A percentile compares a stretch with the other conserved stretches of the same genome.
These are phyloP conservation scores for Lichtheimia ramosa DNA, from an alignment of 371 early-diverging fungal species.

Conservation along the genomic window DNA sequence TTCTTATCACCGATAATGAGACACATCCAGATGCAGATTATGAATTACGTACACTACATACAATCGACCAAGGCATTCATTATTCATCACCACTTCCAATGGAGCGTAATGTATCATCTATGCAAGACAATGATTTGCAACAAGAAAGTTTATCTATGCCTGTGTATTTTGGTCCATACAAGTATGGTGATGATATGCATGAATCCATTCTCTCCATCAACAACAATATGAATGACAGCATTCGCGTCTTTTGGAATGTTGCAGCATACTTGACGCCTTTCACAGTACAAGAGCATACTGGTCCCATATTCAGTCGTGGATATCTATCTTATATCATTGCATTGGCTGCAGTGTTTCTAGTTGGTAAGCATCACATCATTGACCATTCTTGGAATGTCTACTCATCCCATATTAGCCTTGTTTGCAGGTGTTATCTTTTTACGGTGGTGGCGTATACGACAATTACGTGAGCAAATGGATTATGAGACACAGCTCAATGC, in stretches of 20 bases:
- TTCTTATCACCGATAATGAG: constrained; percentile 33
- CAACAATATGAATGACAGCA: background rate
- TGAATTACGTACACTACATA: constrained; percentile 5
- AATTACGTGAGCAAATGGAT: constrained; percentile 21
- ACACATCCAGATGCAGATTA: constrained; percentile 10
- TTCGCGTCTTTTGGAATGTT: constrained; percentile 1
- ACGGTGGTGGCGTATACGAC: constrained; percentile 45
- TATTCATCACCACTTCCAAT: constrained; percentile 15
- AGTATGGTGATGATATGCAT: constrained; percentile 15
- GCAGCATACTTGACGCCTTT: background rate
- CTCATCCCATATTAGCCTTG: constrained; percentile 2
- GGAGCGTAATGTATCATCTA: constrained; percentile 24
- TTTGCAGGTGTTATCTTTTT: constrained; percentile 36
- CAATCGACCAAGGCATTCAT: constrained; percentile 14
- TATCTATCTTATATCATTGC: constrained; percentile 45
- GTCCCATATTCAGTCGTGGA: constrained; percentile 22
- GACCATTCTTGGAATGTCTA: background rate
- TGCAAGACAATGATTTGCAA: constrained; percentile 36
- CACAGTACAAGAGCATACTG: background rate
- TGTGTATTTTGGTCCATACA: constrained; percentile 27
- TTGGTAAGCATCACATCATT: constrained; percentile 25
- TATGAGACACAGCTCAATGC: constrained; percentile 7
- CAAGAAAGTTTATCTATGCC: constrained; percentile 9
- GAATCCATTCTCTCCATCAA: background rate
- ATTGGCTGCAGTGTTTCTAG: constrained; percentile 31